Evolutionary conservation across 768 basidiomycete species (phyloP), one percentile per base, ranked within the genome.

Genomic region (Coprinellus micaceus): DNA sequence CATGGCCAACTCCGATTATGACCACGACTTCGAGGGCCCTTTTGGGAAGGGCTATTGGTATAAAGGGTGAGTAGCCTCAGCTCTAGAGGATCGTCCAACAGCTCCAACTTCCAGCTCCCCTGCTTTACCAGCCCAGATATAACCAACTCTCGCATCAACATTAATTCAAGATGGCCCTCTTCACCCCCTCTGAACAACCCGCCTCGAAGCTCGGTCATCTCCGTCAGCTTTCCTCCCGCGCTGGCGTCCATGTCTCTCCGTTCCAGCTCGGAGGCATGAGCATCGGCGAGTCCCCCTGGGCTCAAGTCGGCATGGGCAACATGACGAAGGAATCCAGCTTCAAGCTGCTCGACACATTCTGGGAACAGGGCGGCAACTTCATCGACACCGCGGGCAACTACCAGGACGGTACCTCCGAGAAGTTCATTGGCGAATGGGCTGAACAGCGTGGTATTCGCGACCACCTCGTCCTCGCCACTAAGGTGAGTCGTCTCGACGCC

Each of bases 341-440:
- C 28, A 25, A 51, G 25, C 49, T 57, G 11, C 49, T 57, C 2
- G 56, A 57, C 22, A 37, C 56, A 5, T 57, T 51, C 36, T 57
- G 43, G 39, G 48, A 57, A 5, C 33, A 41, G 2, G 56, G 56
- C 6, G 56, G 56, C 5, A 57, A 57, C 50, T 57, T 57, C 48
- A 57, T 57, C 48, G 56, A 57, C 30, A 57, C 56, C 49, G 48
- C 56, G 15, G 40, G 50, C 9, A 28, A 43, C 43, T 57, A 57
- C 53, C 80, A 83, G 58, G 74, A 81, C 54, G 81, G 78, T 57
- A 64, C 74, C 26, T 81, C 79, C 4, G 83, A 86, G 62, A 46
- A 58, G 44, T 74, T 74, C 58, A 70, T 80, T 25, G 80, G 79
- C 6, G 79, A 80, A 59, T 82, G 79, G 79, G 73, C 75, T 61